Evolutionary conservation across 2,329 filamentous ascomycete genomes (phyloP).

Genomic region (Penicillium sp.): DNA sequence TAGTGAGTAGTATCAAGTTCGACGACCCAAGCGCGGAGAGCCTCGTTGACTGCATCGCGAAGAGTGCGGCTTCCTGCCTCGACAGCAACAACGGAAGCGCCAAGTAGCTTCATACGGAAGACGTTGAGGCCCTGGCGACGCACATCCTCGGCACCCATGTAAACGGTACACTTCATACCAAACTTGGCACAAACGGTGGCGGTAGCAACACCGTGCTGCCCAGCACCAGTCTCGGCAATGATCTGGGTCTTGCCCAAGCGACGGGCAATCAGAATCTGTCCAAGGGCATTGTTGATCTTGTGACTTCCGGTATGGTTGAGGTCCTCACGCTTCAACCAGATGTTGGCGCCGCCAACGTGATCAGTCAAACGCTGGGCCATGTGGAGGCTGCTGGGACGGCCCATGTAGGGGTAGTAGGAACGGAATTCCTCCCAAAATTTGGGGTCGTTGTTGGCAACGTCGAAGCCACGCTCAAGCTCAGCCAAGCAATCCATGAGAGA

Average conservation of each 20-base stretch:
- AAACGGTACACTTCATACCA: constrained; percentile 95
- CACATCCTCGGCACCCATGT: constrained; percentile 98
- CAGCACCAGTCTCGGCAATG: constrained; percentile 95
- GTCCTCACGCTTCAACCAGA: constrained; percentile 97
- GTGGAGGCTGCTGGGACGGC: constrained; percentile 87
- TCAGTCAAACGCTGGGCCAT: constrained; percentile 84
- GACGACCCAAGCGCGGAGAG: constrained; percentile 89
- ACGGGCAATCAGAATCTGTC: constrained; percentile 82
- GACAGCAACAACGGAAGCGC: constrained; percentile 87
- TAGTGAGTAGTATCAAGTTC: constrained; percentile 94
- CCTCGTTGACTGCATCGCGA: constrained; percentile 90
- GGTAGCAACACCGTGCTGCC: constrained; percentile 96
- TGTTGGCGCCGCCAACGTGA: constrained; percentile 85
- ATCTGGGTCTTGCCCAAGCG: constrained; percentile 93
- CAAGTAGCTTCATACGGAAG: constrained; percentile 95
- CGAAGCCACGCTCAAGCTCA: constrained; percentile 87
- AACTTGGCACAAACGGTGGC: constrained; percentile 98
- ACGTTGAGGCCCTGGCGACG: constrained; percentile 95
- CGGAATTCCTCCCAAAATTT: constrained; percentile 96
- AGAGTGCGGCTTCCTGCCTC: constrained; percentile 83
- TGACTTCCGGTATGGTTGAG: constrained; percentile 96
- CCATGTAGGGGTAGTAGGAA: constrained; percentile 96
- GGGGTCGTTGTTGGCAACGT: constrained; percentile 79
- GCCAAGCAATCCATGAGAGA: constrained; percentile 95
- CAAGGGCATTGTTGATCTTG: constrained; percentile 99